Percentiles rank a stretch among this genome's conserved stretches.
These are phyloP conservation scores for Pyricularia sp. DNA, from an alignment of 2,329 filamentous ascomycete species.

Conservation along the genomic window DNA sequence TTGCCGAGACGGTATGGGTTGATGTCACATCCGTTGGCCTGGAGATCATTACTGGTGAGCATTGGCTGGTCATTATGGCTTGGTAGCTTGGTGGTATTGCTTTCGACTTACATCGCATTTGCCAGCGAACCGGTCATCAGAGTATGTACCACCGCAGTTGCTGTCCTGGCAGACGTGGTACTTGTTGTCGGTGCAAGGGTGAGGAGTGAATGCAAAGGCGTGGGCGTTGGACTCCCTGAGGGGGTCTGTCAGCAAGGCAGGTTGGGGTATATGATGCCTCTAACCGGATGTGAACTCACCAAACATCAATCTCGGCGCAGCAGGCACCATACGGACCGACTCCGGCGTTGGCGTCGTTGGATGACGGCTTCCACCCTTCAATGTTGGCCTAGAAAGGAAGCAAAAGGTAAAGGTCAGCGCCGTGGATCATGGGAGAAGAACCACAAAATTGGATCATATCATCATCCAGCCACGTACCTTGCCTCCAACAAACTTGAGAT, in stretches of 20 bases:
- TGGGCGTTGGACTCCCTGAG: constrained; percentile 53
- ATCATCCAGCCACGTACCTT: constrained; percentile 12
- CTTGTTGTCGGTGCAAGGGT: constrained; percentile 40
- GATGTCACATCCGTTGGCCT: constrained; percentile 53
- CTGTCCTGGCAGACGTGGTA: constrained; percentile 29
- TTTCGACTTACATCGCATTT: constrained; percentile 39
- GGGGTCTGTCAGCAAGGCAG: neutral
- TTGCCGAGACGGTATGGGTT: constrained; percentile 56
- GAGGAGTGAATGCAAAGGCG: constrained; percentile 48
- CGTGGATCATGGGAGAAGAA: constrained; percentile 27
- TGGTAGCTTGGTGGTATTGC: no score
- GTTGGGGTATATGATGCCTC: no score
- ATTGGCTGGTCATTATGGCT: neutral
- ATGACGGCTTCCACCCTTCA: constrained; percentile 34
- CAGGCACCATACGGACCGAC: constrained; percentile 38
- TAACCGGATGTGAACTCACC: constrained; percentile 41
- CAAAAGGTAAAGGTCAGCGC: constrained; percentile 1
- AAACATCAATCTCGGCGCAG: constrained; percentile 50
- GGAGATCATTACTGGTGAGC: neutral
- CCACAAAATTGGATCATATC: neutral
- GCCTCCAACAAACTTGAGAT: constrained; percentile 39
- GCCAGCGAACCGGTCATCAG: constrained; percentile 25
- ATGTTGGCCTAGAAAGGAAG: constrained; percentile 23
- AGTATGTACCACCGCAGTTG: constrained; percentile 38
- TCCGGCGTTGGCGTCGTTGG: constrained; percentile 41